phyloP scores from a whole-genome alignment of 129 eudicot species.

The Daucus carota region DH1_v3.0 NC_030387.2:11073501-11074000 shows the following conservation, averaged over 20 bases:
- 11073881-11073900: slow-evolving; percentile 96
- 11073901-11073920: slow-evolving; percentile 83
- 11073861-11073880: slow-evolving; percentile 97
- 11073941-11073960: slow-evolving; percentile 95
- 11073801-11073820: background rate
- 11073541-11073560: background rate
- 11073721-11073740: background rate
- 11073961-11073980: slow-evolving; percentile 90
- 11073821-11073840: slow-evolving; percentile 8
- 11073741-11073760: background rate
- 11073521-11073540: background rate
- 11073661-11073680: background rate
- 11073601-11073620: background rate
- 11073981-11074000: slow-evolving; percentile 93
- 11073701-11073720: background rate
- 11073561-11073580: background rate
- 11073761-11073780: background rate
- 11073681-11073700: background rate
- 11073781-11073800: background rate
- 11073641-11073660: too few species aligned
- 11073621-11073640: background rate
- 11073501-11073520: too few species aligned
- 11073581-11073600: background rate
- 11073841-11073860: slow-evolving; percentile 66
- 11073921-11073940: slow-evolving; percentile 84